Evolutionary conservation across 345 rosid species (phyloP).

Genomic region (Erodium maritimum): DNA sequence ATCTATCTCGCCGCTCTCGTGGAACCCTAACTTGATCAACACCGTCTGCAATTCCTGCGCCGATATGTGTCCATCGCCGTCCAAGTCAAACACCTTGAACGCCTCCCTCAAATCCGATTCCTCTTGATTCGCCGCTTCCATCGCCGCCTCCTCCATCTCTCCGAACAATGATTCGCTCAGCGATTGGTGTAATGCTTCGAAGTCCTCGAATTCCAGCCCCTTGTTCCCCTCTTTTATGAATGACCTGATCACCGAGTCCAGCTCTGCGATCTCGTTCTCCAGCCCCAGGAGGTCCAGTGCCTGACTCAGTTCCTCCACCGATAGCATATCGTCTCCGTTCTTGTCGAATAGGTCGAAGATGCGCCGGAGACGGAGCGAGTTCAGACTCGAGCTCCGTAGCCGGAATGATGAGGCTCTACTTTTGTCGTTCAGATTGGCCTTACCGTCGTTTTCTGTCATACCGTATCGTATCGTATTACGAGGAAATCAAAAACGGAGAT

Average conservation of each 20-base stretch:
- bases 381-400: conserved; percentile 45
- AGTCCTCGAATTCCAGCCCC: conserved; percentile 58
- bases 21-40: conserved; percentile 54
- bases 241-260: conserved; percentile 40
- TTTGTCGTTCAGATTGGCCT: too few species aligned
- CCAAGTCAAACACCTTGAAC: conserved; percentile 87
- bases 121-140: conserved; percentile 17
- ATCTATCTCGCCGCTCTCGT: conserved; percentile 57
- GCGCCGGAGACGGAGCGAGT: conserved; percentile 63
- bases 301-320: conserved; percentile 46
- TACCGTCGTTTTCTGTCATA: too few species aligned
- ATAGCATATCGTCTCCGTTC: conserved; percentile 66
- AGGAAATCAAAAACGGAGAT: too few species aligned
- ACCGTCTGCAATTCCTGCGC: conserved; percentile 68
- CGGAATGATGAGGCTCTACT: conserved; percentile 48
- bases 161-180: conserved; percentile 41
- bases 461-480: too few species aligned
- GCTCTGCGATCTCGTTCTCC: conserved; percentile 44
- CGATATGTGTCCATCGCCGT: conserved; percentile 82
- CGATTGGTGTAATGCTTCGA: conserved; percentile 47
- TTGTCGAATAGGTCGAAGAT: conserved; percentile 71
- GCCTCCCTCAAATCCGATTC: conserved; percentile 79
- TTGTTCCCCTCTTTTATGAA: conserved; percentile 37
- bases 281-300: conserved; percentile 62
- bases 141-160: conserved; percentile 1